Evolutionary conservation across 805 yeast species (phyloP), one percentile per base, ranked within the genome.

Genomic region (Zygoascus flipseniorum): DNA sequence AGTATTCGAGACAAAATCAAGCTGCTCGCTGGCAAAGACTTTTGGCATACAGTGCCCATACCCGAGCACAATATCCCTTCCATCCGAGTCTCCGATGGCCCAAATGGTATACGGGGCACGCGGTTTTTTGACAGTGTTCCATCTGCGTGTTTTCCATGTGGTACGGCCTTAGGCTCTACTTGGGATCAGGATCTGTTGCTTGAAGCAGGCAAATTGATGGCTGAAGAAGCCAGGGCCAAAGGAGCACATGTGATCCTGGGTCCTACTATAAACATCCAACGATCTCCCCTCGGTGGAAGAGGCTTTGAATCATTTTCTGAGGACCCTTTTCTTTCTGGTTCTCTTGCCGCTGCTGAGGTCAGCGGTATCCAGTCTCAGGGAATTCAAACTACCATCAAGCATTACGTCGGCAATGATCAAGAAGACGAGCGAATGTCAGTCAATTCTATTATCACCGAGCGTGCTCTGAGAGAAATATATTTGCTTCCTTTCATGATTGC

Each of bases 401-500:
- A 82, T 64, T 82, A 65, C 64, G 83, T 79, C 20, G 75, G 82
- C 62, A 82, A 82, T 56, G 86, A 82, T 59, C 76, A 74, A 61
- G 87, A 82, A 62, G 76, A 79, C 53, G 77, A 78, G 51, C 68
- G 86, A 54, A 69, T 64, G 53, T 67, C 73, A 2, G 73, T 76
- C 41, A 75, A 81, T 60, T 68, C 81, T 5, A 62, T 75, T 19
- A 67, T 82, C 51, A 69, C 82, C 1, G 79, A 78, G 60, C 69
- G 86, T 61, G 86, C 87, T 2, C 67, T 82, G 55, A 74, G 86
- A 62, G 86, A 82, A 65, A 76, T 82, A 52, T 82, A 82, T 65
- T 69, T 82, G 63, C 73, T 74, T 59, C 86, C 87, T 1, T 82
- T 82, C 69, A 80, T 80, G 66, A 65, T 82, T 45, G 84, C 85